A percentile compares a stretch with the other conserved stretches of the same genome.
Conservation (phyloP, 768 basidiomycete species). For the Xerocomellus intermedius region DNA sequence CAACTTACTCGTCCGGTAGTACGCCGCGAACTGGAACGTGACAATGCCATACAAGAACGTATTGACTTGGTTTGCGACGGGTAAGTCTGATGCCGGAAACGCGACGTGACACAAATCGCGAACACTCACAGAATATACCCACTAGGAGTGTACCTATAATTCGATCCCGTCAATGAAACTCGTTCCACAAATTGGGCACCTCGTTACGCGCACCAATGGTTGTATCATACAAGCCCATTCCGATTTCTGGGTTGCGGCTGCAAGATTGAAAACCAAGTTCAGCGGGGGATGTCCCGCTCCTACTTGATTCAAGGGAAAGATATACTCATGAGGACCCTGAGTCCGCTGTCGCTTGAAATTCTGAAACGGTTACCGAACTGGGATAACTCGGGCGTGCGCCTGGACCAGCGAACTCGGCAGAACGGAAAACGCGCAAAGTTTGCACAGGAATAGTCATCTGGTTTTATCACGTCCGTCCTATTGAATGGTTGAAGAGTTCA, state of each 20-base stretch:
- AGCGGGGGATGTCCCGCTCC: background rate
- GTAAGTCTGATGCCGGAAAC: background rate
- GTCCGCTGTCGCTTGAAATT: background rate
- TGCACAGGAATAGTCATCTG: too few species aligned
- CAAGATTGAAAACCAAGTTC: background rate
- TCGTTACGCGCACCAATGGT: conserved; percentile 4
- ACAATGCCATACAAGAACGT: conserved; percentile 42
- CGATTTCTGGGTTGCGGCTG: background rate
- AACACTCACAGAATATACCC: conserved; percentile 21
- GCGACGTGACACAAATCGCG: background rate
- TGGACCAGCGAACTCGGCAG: too few species aligned
- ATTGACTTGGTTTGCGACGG: conserved; percentile 13
- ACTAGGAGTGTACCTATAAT: conserved; percentile 19
- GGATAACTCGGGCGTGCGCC: too few species aligned
- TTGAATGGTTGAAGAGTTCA: too few species aligned
- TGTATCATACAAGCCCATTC: conserved; percentile 2
- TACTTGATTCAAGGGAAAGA: background rate
- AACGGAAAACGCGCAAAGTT: too few species aligned
- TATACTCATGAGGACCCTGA: background rate
- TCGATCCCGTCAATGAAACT: background rate
- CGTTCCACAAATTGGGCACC: too few species aligned
- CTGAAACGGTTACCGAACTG: too few species aligned
- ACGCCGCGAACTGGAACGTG: conserved; percentile 41
- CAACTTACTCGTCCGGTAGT: conserved; percentile 28
- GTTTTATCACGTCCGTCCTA: too few species aligned